Evolutionary conservation across 768 basidiomycete species (phyloP).

Genomic region (Leccinellum albellum): DNA sequence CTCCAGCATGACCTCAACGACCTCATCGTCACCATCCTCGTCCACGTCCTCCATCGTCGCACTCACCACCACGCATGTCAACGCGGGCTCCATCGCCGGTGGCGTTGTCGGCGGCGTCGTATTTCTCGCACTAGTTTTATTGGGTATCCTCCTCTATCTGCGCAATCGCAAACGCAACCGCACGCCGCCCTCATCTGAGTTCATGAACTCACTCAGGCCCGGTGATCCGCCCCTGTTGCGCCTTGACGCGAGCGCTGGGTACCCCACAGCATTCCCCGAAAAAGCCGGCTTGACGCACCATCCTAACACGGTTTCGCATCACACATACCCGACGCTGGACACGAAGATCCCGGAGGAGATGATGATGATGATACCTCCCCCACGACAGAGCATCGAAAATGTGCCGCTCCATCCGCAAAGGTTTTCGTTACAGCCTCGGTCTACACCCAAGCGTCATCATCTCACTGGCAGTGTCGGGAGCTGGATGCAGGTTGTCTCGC

Average conservation of each 20-base stretch:
- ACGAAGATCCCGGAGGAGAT: constrained; percentile 15
- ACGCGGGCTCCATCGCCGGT: constrained; percentile 50
- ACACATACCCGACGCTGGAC: not conserved
- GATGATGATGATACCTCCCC: constrained; percentile 2
- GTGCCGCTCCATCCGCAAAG: constrained; percentile 22
- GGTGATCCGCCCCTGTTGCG: constrained; percentile 27
- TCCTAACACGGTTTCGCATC: constrained; percentile 5
- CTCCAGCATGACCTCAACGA: not conserved
- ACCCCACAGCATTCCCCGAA: constrained; percentile 12
- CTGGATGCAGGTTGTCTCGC: constrained; percentile 17
- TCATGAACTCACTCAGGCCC: constrained; percentile 34
- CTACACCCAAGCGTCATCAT: not conserved
- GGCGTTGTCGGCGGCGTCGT: constrained; percentile 48
- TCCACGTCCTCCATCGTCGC: not conserved
- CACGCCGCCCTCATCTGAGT: constrained; percentile 59
- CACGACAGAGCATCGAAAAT: constrained; percentile 15
- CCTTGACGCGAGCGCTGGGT: constrained; percentile 21
- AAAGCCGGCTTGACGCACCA: constrained; percentile 10
- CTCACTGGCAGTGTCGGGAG: constrained; percentile 18
- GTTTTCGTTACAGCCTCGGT: constrained; percentile 10
- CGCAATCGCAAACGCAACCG: constrained; percentile 40
- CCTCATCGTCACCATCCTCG: not conserved
- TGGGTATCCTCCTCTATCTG: constrained; percentile 38
- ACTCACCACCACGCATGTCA: constrained; percentile 11
- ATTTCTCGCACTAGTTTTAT: constrained; percentile 33